Base-by-base conservation (phyloP, 179 eudicot genomes). In the Heliamphora pulchella region DNA sequence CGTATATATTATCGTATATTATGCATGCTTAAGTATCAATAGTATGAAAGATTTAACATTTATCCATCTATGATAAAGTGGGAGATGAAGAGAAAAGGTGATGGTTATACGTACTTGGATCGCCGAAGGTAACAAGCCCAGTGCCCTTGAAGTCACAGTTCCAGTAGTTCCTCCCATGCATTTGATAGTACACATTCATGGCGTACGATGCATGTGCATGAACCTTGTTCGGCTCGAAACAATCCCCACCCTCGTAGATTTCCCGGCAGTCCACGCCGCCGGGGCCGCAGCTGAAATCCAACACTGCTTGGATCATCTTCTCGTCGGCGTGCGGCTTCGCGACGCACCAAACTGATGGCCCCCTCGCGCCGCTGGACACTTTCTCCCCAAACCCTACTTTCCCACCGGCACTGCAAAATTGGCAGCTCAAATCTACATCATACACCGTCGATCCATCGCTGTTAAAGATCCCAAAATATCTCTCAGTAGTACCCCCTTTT, bases 261-360 rank as follows among this genome's bases (percentile, higher is more conserved):
- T 84, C 82, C 31, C 81, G 76, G 62, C 87, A 86, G 47, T 79
- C 82, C 77, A 85, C 84, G 1, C 79, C 82, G 9, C 84, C 84
- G 0, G 85, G 76, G 13, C 85, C 88, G 55, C 81, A 86, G 53
- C 86, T 75, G 57, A 84, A 85, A 79, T 82, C 84, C 77, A 80
- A 14, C 61, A 84, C 88, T 18, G 75, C 80, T 44, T 84, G 85
- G 2, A 86, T 15, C 78, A 78, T 78, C 80, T 81, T 82, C 82
- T 83, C 86, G 43, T 85, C 86, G 3, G 88, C 84, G 54, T 83
- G 86, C 10, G 87, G 87, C 81, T 87, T 87, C 31, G 89, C 88
- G 55, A 87, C 88, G 50, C 91, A 87, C 88, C 89, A 87, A 15
- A 82, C 85, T 41, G 87, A 81, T 65, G 85, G 85, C n/a, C 89